Evolutionary conservation across 495 filamentous ascomycete genomes (phyloP).

Genomic region (Cercophora newfieldiana): DNA sequence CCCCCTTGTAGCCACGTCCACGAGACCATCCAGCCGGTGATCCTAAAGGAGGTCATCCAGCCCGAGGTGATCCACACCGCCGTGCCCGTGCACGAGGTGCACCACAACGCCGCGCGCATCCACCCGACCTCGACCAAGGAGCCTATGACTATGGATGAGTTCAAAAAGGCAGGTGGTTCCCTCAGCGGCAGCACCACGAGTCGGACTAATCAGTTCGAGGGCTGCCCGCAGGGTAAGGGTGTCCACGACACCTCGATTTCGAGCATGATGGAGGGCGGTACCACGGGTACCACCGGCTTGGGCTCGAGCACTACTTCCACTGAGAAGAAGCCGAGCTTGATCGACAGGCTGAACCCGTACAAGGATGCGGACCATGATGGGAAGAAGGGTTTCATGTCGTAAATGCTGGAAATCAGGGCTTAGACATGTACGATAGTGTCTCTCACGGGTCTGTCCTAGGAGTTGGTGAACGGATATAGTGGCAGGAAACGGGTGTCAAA

Average conservation of each 20-base stretch:
- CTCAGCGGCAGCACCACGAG: conserved; percentile 52
- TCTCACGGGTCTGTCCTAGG: not conserved
- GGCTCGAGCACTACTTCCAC: not conserved
- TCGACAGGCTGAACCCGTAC: conserved; percentile 51
- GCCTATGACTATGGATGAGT: conserved; percentile 61
- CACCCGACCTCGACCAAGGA: conserved; percentile 59
- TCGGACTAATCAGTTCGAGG: conserved; percentile 56
- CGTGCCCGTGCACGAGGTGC: conserved; percentile 65
- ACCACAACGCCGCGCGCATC: conserved; percentile 61
- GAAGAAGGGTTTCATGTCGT: not conserved
- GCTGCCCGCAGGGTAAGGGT: conserved; percentile 31
- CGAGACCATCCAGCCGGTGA: conserved; percentile 65
- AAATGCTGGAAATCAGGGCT: too few species aligned
- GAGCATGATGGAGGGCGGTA: conserved; percentile 9
- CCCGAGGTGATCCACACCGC: conserved; percentile 66
- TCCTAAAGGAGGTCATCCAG: conserved; percentile 66
- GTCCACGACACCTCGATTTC: not conserved
- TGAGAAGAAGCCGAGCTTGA: conserved; percentile 37
- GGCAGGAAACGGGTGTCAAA: too few species aligned
- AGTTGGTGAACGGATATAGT: not conserved
- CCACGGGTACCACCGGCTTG: conserved; percentile 14
- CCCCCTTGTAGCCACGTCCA: conserved; percentile 45
- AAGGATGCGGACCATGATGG: conserved; percentile 18
- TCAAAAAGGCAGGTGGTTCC: conserved; percentile 56
- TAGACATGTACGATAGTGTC: not conserved